Evolutionary conservation across 2,329 filamentous ascomycete species (phyloP), one percentile per base, ranked within the genome.

Genomic region (Cordyceps cateniannulata): DNA sequence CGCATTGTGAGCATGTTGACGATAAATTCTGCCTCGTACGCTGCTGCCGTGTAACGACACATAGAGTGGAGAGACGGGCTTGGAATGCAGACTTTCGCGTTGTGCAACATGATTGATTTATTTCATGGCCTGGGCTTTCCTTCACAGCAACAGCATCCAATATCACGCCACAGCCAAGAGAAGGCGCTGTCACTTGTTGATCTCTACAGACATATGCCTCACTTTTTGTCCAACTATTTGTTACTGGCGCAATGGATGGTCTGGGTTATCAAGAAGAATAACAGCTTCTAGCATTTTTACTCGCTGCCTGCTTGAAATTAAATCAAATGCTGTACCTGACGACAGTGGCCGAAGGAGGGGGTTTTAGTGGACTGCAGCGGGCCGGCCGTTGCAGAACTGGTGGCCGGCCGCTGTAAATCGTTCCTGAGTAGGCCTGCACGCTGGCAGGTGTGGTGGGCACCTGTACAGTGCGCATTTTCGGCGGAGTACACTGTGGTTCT

Each of bases 341-440:
- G 22, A 25, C 40, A 22, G 40, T 45, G 22, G 40, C 42, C 42
- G 24, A 40, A 40, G 6, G 44, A 48, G 54, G 8, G 25, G 42
- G 20, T n/a, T 47, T 35, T 55, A 24, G 40, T 55, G 52, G 40
- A 25, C 53, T 35, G 7, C 10, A 47, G 29, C 57, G 57, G 40
- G 27, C 38, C 49, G 14, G 27, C 57, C 57, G 57, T 53, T 60
- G 49, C 57, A 53, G 48, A 52, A 25, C 14, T 25, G 16, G 24
- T 10, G 48, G 25, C 14, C 24, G 44, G 29, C 29, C 29, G 32
- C 45, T 50, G 35, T 35, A 24, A 51, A 24, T 25, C 3, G 18
- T 16, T 40, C 9, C 7, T 40, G 9, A 40, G 42, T 22, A 50
- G 24, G n/a, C 27, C n/a, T 59, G 45, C 55, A 18, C 20, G 9